phyloP scores from a whole-genome alignment of 179 eudicot genomes.

The Dionaea muscipula region DNA sequence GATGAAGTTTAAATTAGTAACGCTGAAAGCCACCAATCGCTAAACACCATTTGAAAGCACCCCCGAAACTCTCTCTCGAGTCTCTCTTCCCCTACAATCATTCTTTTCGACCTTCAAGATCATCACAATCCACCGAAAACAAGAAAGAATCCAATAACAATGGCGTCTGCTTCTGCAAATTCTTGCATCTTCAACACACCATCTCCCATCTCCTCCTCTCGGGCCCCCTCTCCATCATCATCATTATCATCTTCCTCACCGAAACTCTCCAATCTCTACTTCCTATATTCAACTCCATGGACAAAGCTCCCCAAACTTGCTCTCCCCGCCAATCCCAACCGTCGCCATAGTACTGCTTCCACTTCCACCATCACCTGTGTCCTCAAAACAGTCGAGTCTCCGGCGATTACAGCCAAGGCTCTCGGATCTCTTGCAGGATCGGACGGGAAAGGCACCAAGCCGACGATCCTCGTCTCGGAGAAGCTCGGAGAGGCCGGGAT shows the following conservation, averaged over 20 bases:
- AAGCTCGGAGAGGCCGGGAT: constrained; percentile 73
- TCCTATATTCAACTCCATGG: constrained; percentile 11
- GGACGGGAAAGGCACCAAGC: constrained; percentile 14
- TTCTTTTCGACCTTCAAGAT: too few species aligned
- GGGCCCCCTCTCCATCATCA: not conserved
- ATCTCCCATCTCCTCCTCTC: constrained; percentile 12
- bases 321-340: not conserved
- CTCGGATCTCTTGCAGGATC: constrained; percentile 8
- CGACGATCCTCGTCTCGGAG: constrained; percentile 67
- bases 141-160: too few species aligned
- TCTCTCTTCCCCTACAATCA: too few species aligned
- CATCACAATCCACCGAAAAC: too few species aligned
- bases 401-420: not conserved
- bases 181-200: not conserved
- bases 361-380: not conserved
- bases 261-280: constrained; percentile 11
- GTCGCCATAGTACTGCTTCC: not conserved
- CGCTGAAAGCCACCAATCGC: too few species aligned
- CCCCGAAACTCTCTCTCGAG: too few species aligned
- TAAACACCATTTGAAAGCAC: too few species aligned
- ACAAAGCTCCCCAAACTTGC: constrained; percentile 11
- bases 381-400: constrained; percentile 3
- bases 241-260: constrained; percentile 8
- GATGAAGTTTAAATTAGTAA: too few species aligned
- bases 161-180: constrained; percentile 27